Percentiles rank a stretch among this genome's conserved stretches.
These are phyloP conservation scores for Candida sakaeoensis DNA, from an alignment of 805 yeast species.

Conservation along the genomic window DNA sequence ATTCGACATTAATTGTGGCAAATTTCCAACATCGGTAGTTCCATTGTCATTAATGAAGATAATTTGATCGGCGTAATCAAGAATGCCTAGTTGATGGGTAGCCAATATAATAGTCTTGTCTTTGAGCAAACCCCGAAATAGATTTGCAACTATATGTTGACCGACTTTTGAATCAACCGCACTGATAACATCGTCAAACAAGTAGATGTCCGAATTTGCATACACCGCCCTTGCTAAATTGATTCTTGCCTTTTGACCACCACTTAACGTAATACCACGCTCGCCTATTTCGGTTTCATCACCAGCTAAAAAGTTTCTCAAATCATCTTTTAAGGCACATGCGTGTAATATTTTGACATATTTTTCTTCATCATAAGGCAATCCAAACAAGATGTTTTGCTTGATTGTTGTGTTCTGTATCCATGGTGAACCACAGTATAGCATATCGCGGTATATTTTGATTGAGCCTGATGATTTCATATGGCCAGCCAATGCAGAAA, in stretches of 20 bases:
- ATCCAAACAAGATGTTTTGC: conserved; percentile 38
- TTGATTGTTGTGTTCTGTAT: conserved; percentile 41
- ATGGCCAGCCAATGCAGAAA: conserved; percentile 37
- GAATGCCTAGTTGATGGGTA: conserved; percentile 40
- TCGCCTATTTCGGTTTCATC: conserved; percentile 44
- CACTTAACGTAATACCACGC: conserved; percentile 42
- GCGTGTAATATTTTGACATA: conserved; percentile 31
- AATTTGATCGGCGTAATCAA: conserved; percentile 36
- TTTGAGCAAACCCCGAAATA: conserved; percentile 31
- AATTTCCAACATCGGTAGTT: conserved; percentile 35
- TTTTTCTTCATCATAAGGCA: conserved; percentile 22
- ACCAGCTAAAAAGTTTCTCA: conserved; percentile 29
- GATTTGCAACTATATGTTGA: conserved; percentile 33
- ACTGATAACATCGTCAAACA: conserved; percentile 42
- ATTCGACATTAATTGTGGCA: conserved; percentile 32
- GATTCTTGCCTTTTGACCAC: conserved; percentile 45
- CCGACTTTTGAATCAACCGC: conserved; percentile 45
- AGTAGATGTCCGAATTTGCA: conserved; percentile 27
- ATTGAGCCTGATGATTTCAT: conserved; percentile 30
- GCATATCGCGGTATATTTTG: conserved; percentile 24
- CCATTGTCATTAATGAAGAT: conserved; percentile 41
- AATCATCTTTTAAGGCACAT: conserved; percentile 39
- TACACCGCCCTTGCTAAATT: conserved; percentile 43
- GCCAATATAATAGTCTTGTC: conserved; percentile 37
- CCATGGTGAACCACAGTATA: conserved; percentile 40